Percentiles rank a stretch among this genome's conserved stretches.
These are phyloP conservation scores for Starmerella scarabaei DNA, from an alignment of 805 yeast genomes.

Conservation along the genomic window DNA sequence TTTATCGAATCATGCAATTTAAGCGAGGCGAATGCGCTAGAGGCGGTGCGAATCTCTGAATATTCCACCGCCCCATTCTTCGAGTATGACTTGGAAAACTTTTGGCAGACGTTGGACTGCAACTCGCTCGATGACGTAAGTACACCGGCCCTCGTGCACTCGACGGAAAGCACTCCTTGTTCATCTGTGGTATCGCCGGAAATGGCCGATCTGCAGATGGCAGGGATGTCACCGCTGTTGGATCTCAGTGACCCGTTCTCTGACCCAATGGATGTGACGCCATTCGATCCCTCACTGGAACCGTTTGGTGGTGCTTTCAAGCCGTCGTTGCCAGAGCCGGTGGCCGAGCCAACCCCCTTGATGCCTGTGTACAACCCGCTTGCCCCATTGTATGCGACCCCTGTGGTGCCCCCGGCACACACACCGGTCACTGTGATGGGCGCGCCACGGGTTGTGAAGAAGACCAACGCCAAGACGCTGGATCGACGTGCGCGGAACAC, in stretches of 20 bases:
- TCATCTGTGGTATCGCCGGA: not conserved
- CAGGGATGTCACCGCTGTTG: too few species aligned
- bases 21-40: too few species aligned
- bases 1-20: not conserved
- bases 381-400: too few species aligned
- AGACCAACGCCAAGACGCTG: slow-evolving; percentile 12
- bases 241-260: not conserved
- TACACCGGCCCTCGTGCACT: not conserved
- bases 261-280: not conserved
- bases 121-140: not conserved
- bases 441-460: slow-evolving; percentile 7
- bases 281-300: not conserved
- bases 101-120: not conserved
- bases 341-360: too few species aligned
- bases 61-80: not conserved
- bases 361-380: too few species aligned
- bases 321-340: too few species aligned
- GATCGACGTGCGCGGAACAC: slow-evolving; percentile 74
- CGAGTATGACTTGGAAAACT: not conserved
- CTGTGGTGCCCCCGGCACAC: not conserved
- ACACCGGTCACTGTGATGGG: not conserved
- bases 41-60: too few species aligned
- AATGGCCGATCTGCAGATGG: not conserved
- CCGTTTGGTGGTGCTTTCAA: not conserved
- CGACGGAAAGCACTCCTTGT: not conserved